A percentile compares a stretch with the other conserved stretches of the same genome.
These are phyloP conservation scores for Auriscalpium microsporum DNA, from an alignment of 768 basidiomycete species.

Conservation along the genomic window DNA sequence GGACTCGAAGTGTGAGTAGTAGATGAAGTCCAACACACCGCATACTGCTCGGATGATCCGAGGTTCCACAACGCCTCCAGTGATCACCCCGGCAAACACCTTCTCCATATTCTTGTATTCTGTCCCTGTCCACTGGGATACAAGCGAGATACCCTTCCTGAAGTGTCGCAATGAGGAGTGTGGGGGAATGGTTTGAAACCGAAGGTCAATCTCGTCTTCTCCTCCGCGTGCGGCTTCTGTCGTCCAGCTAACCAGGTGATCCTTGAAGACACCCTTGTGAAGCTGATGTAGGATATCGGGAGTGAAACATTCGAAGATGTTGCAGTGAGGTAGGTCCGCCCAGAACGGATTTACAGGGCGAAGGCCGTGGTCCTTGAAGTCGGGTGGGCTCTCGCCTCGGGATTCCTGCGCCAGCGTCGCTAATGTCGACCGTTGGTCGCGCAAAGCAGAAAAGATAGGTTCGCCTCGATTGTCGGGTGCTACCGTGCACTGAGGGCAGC, in stretches of 20 bases:
- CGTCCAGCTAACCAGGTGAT: constrained; percentile 29
- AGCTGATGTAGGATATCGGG: constrained; percentile 40
- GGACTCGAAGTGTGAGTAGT: constrained; percentile 25
- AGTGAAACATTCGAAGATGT: constrained; percentile 32
- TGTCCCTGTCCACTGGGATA: constrained; percentile 35
- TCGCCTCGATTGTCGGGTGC: constrained; percentile 8
- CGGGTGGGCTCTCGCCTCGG: background rate
- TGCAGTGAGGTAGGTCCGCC: constrained; percentile 8
- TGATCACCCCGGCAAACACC: constrained; percentile 8
- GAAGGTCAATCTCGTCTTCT: constrained; percentile 28
- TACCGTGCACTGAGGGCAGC: constrained; percentile 11
- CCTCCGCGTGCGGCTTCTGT: constrained; percentile 1
- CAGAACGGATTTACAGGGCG: constrained; percentile 30
- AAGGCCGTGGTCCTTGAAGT: constrained; percentile 10
- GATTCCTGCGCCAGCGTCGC: no score
- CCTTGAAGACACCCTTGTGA: constrained; percentile 39
- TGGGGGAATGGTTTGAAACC: constrained; percentile 24
- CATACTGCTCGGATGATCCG: background rate
- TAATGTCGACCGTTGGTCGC: constrained; percentile 1
- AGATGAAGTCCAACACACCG: constrained; percentile 29
- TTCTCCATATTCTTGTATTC: constrained; percentile 31
- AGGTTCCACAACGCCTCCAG: background rate
- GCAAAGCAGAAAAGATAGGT: background rate
- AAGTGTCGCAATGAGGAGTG: constrained; percentile 31
- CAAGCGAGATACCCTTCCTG: constrained; percentile 31